Evolutionary conservation across 1,139 yeast species (phyloP), one percentile per base, ranked within the genome.

Genomic region (Suhomyces anneliseae): DNA sequence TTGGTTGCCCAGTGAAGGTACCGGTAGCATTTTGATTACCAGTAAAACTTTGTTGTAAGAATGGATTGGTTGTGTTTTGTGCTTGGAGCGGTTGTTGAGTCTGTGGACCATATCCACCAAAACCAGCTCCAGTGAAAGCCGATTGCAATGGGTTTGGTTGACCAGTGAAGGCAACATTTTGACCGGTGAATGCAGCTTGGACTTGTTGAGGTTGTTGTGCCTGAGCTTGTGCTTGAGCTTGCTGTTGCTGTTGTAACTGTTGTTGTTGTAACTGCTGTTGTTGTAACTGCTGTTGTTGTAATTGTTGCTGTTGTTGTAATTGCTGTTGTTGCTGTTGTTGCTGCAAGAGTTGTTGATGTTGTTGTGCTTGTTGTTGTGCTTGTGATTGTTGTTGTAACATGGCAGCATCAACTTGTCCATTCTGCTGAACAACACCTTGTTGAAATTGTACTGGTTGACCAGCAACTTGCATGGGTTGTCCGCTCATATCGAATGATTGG

Each of bases 71-170:
- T 7, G 64, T 58, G 36, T 61, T 42, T 36, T 47, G 50, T 1
- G 45, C 15, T 31, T 57, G 61, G 44, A 59, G 55, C 6, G 42
- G 46, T n/a, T 14, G 27, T 40, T 49, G 57, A 45, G 56, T 39
- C 43, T 65, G 70, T 33, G 69, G 64, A 7, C 71, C 70, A 57
- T 76, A 77, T 5, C 83, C 83, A 14, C 85, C 84, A 63, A 79
- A 80, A 0, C 86, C 86, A 38, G 74, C 73, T 9, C 86, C 86
- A 12, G 87, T 81, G 53, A 66, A 70, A 2, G 71, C 58, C 34
- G 35, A 50, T 39, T 51, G 79, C 64, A 39, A 60, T 48, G 37
- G 62, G 35, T 39, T 43, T 11, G 47, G 51, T 19, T 36, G 43
- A 50, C 47, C 44, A 7, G 41, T 41, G 15, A 14, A 14, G 15